Percentiles rank a stretch among this genome's conserved stretches.
Conservation (phyloP, 2,329 filamentous ascomycete genomes). For the Pseudocercospora musae region DNA sequence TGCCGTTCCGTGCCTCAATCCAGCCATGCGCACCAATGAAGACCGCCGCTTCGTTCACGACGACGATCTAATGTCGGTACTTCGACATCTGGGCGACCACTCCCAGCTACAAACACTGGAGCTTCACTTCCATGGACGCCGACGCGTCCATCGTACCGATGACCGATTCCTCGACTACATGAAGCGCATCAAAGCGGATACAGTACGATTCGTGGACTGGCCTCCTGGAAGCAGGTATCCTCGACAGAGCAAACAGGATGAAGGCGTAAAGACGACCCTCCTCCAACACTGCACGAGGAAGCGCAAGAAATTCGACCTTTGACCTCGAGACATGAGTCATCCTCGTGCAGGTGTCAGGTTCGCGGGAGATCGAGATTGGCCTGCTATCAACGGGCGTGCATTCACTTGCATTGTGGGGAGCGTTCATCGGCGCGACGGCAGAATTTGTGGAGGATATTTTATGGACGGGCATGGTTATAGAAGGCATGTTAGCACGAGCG, state of each 20-base stretch:
- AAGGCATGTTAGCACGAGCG: not conserved
- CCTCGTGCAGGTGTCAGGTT: not conserved
- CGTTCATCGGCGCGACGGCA: not conserved
- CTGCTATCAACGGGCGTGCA: not conserved
- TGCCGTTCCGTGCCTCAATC: constrained; percentile 41
- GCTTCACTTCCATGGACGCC: constrained; percentile 44
- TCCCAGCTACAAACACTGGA: constrained; percentile 43
- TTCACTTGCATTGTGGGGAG: not conserved
- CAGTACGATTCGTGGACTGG: constrained; percentile 35
- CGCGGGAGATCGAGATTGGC: not conserved
- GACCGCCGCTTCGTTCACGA: constrained; percentile 50
- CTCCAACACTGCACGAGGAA: constrained; percentile 23
- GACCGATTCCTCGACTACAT: constrained; percentile 46
- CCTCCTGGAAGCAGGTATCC: constrained; percentile 26
- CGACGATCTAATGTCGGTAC: constrained; percentile 44
- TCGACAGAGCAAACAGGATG: constrained; percentile 35
- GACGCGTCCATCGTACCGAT: constrained; percentile 34
- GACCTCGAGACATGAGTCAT: constrained; percentile 8
- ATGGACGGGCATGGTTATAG: not conserved
- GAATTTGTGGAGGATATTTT: not conserved
- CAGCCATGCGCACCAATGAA: constrained; percentile 38
- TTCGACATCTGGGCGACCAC: constrained; percentile 43
- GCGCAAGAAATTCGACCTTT: constrained; percentile 25
- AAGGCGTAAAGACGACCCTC: constrained; percentile 33
- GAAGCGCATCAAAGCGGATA: constrained; percentile 44